Evolutionary conservation across 106 monocot genomes (phyloP).

Genomic region (Chionographis japonica): DNA sequence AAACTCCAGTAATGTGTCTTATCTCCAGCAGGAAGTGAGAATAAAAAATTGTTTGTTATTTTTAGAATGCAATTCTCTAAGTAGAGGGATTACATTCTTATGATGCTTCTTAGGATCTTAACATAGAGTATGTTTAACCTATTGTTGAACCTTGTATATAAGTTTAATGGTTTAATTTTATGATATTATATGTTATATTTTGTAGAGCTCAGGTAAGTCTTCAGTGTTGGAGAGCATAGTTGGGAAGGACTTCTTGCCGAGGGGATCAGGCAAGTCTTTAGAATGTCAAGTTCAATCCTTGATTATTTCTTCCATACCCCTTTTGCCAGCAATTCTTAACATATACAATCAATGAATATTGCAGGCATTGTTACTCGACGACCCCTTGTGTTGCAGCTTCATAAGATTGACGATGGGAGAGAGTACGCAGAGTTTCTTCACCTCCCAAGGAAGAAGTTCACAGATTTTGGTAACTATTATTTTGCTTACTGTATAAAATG

Average conservation of each 20-base stretch:
- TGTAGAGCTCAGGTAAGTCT: conserved; percentile 64
- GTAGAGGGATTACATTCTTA: too few relatives aligned
- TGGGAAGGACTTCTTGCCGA: conserved; percentile 58
- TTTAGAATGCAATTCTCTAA: too few relatives aligned
- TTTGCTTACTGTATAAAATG: background rate
- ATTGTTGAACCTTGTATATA: background rate
- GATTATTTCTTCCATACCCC: too few relatives aligned
- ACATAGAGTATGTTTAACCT: too few relatives aligned
- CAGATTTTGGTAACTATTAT: conserved; percentile 70
- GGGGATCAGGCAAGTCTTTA: conserved; percentile 43
- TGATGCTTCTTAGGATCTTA: background rate
- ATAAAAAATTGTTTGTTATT: too few relatives aligned
- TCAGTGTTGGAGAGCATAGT: conserved; percentile 61
- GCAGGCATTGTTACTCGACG: conserved; percentile 89
- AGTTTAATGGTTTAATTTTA: background rate
- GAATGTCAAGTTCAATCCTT: background rate
- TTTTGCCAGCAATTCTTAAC: background rate
- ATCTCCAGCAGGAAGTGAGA: too few relatives aligned
- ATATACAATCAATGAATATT: conserved; percentile 2
- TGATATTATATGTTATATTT: background rate
- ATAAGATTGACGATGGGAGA: conserved; percentile 69
- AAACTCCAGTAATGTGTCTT: too few relatives aligned
- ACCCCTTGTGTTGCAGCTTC: conserved; percentile 88
- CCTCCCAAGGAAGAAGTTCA: conserved; percentile 68
- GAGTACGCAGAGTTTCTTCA: conserved; percentile 94